These are phyloP conservation scores for Kwoniella botswanensis DNA, from an alignment of 768 basidiomycete genomes.

Conservation along the genomic window DNA sequence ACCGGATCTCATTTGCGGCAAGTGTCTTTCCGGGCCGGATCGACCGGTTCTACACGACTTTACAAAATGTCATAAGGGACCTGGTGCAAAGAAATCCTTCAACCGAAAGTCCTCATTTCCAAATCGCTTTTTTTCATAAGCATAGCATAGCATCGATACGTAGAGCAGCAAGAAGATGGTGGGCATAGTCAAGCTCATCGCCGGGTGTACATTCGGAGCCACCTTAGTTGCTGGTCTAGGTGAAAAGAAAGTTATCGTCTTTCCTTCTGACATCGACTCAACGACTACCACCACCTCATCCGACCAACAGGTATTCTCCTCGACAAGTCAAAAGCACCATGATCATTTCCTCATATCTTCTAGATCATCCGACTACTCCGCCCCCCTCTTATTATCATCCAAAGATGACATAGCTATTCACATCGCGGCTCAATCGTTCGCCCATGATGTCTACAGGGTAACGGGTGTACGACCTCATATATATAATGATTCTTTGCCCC, in stretches of 20 bases:
- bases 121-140: neutral
- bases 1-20: neutral
- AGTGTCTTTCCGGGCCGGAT: neutral
- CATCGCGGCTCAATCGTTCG: constrained; percentile 67
- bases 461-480: constrained; percentile 65
- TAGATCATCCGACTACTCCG: neutral
- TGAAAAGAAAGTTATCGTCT: constrained; percentile 21
- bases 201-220: neutral
- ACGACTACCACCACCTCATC: neutral
- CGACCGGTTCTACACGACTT: neutral
- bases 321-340: neutral
- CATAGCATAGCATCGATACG: neutral
- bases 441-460: constrained; percentile 67
- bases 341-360: constrained; percentile 12
- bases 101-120: neutral
- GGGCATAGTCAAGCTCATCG: constrained; percentile 4
- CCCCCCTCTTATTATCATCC: constrained; percentile 40
- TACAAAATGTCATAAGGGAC: neutral
- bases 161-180: neutral
- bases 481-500: constrained; percentile 63
- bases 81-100: neutral
- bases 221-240: constrained; percentile 6
- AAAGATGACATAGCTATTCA: constrained; percentile 44
- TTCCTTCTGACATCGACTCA: neutral
- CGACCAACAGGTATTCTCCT: neutral